Percentiles rank a stretch among this genome's conserved stretches.
phyloP scores from a whole-genome alignment of 2,329 filamentous ascomycete genomes.

The Calonectria leucothoes region DNA sequence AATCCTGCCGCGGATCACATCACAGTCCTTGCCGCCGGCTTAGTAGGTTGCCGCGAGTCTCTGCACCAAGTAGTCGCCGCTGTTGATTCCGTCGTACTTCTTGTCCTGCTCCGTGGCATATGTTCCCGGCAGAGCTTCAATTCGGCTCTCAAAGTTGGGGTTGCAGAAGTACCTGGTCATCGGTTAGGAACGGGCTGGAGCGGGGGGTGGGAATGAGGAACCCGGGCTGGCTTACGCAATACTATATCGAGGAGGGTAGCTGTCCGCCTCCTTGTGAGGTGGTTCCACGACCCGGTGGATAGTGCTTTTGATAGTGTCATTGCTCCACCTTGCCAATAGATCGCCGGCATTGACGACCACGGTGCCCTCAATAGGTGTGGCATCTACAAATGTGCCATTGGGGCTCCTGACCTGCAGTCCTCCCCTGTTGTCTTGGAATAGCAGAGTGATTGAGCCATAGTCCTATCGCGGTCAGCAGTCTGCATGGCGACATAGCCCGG shows the following conservation, averaged over 20 bases:
- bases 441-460: conserved; percentile 70
- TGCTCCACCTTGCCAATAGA: conserved; percentile 87
- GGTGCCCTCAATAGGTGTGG: conserved; percentile 82
- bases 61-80: conserved; percentile 83
- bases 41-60: conserved; percentile 81
- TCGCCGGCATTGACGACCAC: conserved; percentile 93
- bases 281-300: conserved; percentile 92
- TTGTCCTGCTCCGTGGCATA: conserved; percentile 73
- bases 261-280: conserved; percentile 65
- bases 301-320: conserved; percentile 91
- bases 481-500: background rate
- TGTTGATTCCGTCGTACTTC: conserved; percentile 83
- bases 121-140: conserved; percentile 86
- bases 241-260: conserved; percentile 83
- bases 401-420: conserved; percentile 74
- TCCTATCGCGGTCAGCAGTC: conserved; percentile 50
- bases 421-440: conserved; percentile 70
- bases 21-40: background rate
- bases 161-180: conserved; percentile 83
- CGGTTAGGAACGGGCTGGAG: background rate
- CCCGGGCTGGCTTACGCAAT: conserved; percentile 73
- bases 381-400: conserved; percentile 82
- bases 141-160: conserved; percentile 79
- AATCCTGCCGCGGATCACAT: background rate
- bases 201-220: no score